Percentiles rank a stretch among this genome's conserved stretches.
Evolutionary conservation across 306 rosid genomes (phyloP).

Genomic region (Dalbergia cultrata): DNA sequence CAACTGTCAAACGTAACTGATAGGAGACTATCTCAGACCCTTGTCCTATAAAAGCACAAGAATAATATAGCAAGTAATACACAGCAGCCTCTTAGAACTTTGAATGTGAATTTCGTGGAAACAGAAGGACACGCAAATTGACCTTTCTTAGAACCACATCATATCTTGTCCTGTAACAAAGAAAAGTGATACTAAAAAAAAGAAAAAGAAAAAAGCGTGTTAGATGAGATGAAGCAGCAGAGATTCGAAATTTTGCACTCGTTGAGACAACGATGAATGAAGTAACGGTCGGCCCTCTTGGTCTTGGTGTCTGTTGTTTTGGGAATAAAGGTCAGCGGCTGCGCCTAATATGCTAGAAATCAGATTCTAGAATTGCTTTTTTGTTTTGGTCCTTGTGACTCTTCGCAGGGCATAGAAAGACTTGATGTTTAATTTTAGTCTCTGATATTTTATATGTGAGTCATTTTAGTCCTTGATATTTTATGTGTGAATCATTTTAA

Average conservation of each 20-base stretch:
- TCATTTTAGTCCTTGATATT: too few relatives aligned
- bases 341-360: neutral
- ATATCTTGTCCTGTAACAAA: neutral
- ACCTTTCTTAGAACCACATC: neutral
- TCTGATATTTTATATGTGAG: too few relatives aligned
- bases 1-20: neutral
- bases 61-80: neutral
- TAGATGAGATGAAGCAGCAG: neutral
- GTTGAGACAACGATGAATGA: too few relatives aligned
- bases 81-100: neutral
- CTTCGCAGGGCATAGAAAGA: neutral
- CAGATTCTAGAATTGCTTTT: neutral
- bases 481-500: too few relatives aligned
- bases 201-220: neutral
- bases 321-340: neutral
- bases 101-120: slow-evolving; percentile 29
- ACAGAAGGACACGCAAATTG: neutral
- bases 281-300: neutral
- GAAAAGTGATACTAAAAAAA: too few relatives aligned
- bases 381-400: neutral
- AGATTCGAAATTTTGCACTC: too few relatives aligned
- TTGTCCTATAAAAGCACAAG: neutral
- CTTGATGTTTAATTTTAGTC: too few relatives aligned
- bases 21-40: neutral
- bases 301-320: too few relatives aligned